A percentile compares a stretch with the other conserved stretches of the same genome.
Conservation (phyloP, 2,329 filamentous ascomycete genomes). For the Diaporthe vaccinii region DNA sequence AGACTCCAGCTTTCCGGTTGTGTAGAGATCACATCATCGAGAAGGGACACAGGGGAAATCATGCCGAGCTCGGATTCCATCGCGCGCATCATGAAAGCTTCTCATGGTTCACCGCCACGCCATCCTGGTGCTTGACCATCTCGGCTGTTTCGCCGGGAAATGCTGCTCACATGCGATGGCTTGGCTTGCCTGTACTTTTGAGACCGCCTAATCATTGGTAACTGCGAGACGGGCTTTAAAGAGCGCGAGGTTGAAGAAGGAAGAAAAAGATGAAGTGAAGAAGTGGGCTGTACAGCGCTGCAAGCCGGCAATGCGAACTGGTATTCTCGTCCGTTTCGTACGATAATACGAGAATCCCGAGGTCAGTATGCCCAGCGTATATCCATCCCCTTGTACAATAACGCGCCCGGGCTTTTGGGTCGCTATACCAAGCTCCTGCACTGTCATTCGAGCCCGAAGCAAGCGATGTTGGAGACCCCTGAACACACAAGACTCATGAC, state of each 20-base stretch:
- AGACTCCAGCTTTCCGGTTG: not conserved
- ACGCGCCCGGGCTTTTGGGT: not conserved
- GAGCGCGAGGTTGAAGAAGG: not conserved
- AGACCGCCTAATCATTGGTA: not conserved
- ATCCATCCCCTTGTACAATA: not conserved
- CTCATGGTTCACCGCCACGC: not conserved
- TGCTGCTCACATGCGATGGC: not conserved
- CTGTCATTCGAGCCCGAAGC: not conserved
- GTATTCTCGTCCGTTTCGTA: not conserved
- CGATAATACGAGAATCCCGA: not conserved
- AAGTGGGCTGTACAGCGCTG: not conserved
- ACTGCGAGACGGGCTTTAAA: not conserved
- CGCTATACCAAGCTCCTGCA: not conserved
- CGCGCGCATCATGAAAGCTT: not conserved
- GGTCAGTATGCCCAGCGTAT: not conserved
- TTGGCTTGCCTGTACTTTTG: not conserved
- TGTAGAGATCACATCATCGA: not conserved
- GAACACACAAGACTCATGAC: not conserved
- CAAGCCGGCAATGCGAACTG: no score
- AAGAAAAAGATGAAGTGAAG: no score
- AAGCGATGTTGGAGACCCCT: not conserved
- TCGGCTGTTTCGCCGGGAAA: not conserved
- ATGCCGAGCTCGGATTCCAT: not conserved
- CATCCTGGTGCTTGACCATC: not conserved
- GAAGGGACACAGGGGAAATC: not conserved